Evolutionary conservation across 768 basidiomycete species (phyloP), one percentile per base, ranked within the genome.

Genomic region (Phanerochaete carnosa): DNA sequence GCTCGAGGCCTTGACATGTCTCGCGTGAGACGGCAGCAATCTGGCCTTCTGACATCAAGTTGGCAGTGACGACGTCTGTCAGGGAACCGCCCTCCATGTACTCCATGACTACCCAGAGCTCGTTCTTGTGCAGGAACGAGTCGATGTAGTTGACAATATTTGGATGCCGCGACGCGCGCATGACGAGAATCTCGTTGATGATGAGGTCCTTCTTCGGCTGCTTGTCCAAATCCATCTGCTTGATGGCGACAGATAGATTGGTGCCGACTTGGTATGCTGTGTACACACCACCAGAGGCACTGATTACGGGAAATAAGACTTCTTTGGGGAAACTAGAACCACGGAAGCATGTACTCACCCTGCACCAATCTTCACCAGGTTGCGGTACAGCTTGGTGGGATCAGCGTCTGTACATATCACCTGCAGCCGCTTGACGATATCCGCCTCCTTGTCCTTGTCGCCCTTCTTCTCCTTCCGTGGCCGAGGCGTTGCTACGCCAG

Each of bases 101-200:
- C 77, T 98, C 97, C 97, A 99, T 98, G 59, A 98, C 94, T 39
- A 99, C 95, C 97, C 97, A 98, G 3, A 99, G 81, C 70, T 98
- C 97, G 73, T 96, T 97, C 81, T 93, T 95, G 80, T 96, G 86
- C 45, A 98, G 76, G 84, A 98, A 99, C 2, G 95, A 96, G 72
- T 99, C 97, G 70, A 98, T 98, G 77, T 94, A 99, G 73, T 99
- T 98, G 78, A 99, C 96, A 66, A 98, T 98, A 72, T 99, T 99
- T n/a, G 95, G 94, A 73, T 98, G 95, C 35, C 92, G 83, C 19
- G 92, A 92, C 25, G 94, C 88, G 25, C 95, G 92, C 97, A 99
- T 98, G 70, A 98, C 97, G 64, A 99, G 86, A 66, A 98, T 98
- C 76, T 99, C 97, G 75, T 99, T 98, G 79, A 99, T 98, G 79